Evolutionary conservation across 305 asterid species (phyloP).

Genomic region (Rubia peregrina): DNA sequence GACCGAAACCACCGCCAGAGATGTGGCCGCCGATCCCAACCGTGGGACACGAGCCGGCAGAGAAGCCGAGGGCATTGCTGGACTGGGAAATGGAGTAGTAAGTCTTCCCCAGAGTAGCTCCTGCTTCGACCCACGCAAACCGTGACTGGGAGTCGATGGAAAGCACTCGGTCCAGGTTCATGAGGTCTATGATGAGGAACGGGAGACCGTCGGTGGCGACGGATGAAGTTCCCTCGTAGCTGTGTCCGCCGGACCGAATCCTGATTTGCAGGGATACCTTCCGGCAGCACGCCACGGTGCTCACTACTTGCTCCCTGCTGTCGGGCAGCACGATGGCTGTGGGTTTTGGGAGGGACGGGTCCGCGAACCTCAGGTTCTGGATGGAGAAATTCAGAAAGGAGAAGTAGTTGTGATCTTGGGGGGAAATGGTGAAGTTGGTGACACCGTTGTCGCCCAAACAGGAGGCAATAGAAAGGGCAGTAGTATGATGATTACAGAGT

Average conservation of each 20-base stretch:
- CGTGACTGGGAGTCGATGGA: constrained; percentile 33
- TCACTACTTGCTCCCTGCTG: constrained; percentile 36
- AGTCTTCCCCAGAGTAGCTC: constrained; percentile 32
- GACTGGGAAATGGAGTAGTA: constrained; percentile 24
- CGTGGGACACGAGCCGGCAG: constrained; percentile 38
- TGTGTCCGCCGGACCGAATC: constrained; percentile 66
- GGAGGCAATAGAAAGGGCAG: constrained; percentile 17
- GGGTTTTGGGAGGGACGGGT: constrained; percentile 42
- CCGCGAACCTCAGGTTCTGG: constrained; percentile 49
- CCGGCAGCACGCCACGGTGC: constrained; percentile 38
- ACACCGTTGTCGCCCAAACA: constrained; percentile 40
- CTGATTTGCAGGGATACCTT: constrained; percentile 36
- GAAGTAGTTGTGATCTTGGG: constrained; percentile 33
- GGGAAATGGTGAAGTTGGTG: constrained; percentile 40
- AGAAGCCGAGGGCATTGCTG: constrained; percentile 18
- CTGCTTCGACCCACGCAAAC: constrained; percentile 40
- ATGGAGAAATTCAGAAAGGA: constrained; percentile 52
- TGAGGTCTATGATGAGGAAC: constrained; percentile 56
- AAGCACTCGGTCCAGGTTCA: constrained; percentile 31
- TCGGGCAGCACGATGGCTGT: constrained; percentile 45
- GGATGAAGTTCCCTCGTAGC: constrained; percentile 68
- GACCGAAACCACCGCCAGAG: constrained; percentile 35
- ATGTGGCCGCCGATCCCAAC: constrained; percentile 38
- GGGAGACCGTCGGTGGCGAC: constrained; percentile 33
- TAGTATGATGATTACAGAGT: neutral